phyloP scores from a whole-genome alignment of 1,284 basidiomycete species.

The Naganishia albida region DNA sequence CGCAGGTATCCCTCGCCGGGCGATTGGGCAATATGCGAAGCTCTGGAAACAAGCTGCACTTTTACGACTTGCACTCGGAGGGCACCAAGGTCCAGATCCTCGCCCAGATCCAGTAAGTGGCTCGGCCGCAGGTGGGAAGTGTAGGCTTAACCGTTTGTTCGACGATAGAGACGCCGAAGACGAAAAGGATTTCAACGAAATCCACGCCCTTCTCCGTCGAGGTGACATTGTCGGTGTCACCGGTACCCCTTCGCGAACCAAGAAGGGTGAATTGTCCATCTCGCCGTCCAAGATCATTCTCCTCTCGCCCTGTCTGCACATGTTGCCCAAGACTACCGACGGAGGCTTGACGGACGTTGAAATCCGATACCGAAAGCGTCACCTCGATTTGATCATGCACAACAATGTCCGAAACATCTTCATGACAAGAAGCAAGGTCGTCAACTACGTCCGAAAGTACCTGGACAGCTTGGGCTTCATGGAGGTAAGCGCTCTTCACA shows the following conservation, averaged over 20 bases:
- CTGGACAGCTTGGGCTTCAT: constrained; percentile 92
- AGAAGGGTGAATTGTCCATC: constrained; percentile 95
- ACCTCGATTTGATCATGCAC: constrained; percentile 97
- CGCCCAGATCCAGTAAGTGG: constrained; percentile 78
- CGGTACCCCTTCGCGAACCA: constrained; percentile 86
- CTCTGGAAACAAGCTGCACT: constrained; percentile 80
- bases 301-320: constrained; percentile 93
- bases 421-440: constrained; percentile 79
- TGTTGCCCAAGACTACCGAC: constrained; percentile 79
- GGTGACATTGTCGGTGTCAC: constrained; percentile 95
- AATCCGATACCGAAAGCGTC: constrained; percentile 96
- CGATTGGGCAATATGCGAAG: constrained; percentile 87
- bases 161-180: constrained; percentile 66
- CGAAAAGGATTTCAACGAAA: constrained; percentile 68
- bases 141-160: not conserved
- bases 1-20: constrained; percentile 70
- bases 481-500: constrained; percentile 59
- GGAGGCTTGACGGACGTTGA: constrained; percentile 95
- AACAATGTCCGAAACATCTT: constrained; percentile 88
- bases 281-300: constrained; percentile 78
- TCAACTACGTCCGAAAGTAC: constrained; percentile 90
- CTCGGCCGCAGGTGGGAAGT: not conserved
- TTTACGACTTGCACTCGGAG: constrained; percentile 94
- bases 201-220: constrained; percentile 85
- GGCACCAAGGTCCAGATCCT: constrained; percentile 94